phyloP scores from a whole-genome alignment of 1,284 basidiomycete species.

The Phellopilus nigrolimitatus region DNA sequence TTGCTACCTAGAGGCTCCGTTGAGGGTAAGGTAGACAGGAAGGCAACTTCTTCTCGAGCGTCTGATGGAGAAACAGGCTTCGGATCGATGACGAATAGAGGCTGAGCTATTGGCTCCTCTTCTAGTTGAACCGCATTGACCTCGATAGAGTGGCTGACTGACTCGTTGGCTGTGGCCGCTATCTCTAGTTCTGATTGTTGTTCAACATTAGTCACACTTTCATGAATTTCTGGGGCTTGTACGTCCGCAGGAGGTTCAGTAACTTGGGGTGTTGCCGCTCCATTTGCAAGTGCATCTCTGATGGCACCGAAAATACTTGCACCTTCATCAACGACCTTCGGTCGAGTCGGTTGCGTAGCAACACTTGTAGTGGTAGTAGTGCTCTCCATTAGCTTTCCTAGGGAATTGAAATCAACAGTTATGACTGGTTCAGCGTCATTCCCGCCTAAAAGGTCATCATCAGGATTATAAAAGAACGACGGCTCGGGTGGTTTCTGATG shows the following conservation, averaged over 20 bases:
- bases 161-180: neutral
- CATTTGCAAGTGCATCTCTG: slow-evolving; percentile 1
- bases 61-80: slow-evolving; percentile 28
- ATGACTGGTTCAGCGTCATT: slow-evolving; percentile 24
- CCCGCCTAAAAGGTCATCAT: slow-evolving; percentile 26
- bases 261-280: neutral
- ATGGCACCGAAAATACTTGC: slow-evolving; percentile 8
- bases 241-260: no score
- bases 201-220: neutral
- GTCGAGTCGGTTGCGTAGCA: neutral
- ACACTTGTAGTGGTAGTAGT: neutral
- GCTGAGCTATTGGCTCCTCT: neutral
- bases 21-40: slow-evolving; percentile 23
- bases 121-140: slow-evolving; percentile 32
- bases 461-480: slow-evolving; percentile 23
- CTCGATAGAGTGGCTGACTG: neutral
- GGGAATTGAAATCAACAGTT: slow-evolving; percentile 17
- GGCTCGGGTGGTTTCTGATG: slow-evolving; percentile 24
- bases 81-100: slow-evolving; percentile 40
- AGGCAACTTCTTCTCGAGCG: slow-evolving; percentile 13
- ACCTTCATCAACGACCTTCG: neutral
- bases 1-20: slow-evolving; percentile 22
- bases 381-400: slow-evolving; percentile 18
- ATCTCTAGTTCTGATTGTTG: neutral
- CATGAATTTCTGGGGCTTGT: neutral